Evolutionary conservation across 2,329 filamentous ascomycete species (phyloP).

Genomic region (Aureobasidium leucospermi): DNA sequence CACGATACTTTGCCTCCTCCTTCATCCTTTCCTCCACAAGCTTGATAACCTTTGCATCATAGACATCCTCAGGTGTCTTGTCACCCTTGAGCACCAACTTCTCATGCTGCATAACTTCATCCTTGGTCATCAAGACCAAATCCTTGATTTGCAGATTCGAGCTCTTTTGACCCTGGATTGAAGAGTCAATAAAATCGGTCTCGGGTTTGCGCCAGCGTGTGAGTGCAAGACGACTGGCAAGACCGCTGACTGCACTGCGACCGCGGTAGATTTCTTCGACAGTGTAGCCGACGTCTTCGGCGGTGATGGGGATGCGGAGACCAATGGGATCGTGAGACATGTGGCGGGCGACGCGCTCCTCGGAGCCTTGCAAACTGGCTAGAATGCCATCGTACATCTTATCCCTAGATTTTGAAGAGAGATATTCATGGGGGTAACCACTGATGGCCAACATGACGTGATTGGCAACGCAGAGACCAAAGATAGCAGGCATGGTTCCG

Average conservation of each 20-base stretch:
- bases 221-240: slow-evolving; percentile 72
- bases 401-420: slow-evolving; percentile 71
- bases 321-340: slow-evolving; percentile 54
- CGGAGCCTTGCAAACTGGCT: slow-evolving; percentile 64
- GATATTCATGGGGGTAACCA: slow-evolving; percentile 80
- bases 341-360: slow-evolving; percentile 64
- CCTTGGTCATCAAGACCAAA: slow-evolving; percentile 86
- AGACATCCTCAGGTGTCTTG: slow-evolving; percentile 64
- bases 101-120: slow-evolving; percentile 75
- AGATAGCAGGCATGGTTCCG: slow-evolving; percentile 95
- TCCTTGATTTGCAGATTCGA: slow-evolving; percentile 63
- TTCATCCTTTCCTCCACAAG: slow-evolving; percentile 58
- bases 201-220: slow-evolving; percentile 68
- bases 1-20: slow-evolving; percentile 48
- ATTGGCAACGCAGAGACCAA: slow-evolving; percentile 86
- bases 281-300: slow-evolving; percentile 77
- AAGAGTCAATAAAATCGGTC: slow-evolving; percentile 56
- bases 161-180: slow-evolving; percentile 65
- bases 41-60: slow-evolving; percentile 59
- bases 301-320: slow-evolving; percentile 69
- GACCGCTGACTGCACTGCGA: slow-evolving; percentile 72
- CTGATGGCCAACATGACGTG: slow-evolving; percentile 77
- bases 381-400: slow-evolving; percentile 88
- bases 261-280: slow-evolving; percentile 84
- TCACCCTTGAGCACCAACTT: slow-evolving; percentile 66